These are phyloP conservation scores for Populus simonii DNA, from an alignment of 345 rosid species.

Conservation along the genomic window DNA sequence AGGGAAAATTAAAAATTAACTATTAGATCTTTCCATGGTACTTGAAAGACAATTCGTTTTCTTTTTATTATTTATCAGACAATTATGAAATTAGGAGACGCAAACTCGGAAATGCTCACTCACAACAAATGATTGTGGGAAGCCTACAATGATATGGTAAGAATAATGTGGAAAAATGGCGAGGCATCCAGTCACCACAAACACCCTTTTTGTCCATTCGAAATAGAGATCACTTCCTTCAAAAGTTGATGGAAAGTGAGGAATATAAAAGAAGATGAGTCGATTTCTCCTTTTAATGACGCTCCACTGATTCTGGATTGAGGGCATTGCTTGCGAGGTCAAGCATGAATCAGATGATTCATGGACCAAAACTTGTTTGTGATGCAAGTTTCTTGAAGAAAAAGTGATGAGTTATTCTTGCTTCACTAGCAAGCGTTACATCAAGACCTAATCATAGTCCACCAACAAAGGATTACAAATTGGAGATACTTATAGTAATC, in stretches of 20 bases:
- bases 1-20: background rate
- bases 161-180: background rate
- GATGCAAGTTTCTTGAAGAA: background rate
- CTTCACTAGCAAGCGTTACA: background rate
- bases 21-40: background rate
- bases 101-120: no score
- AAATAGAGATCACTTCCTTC: background rate
- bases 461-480: background rate
- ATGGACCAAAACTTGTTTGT: background rate
- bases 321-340: background rate
- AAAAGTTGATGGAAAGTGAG: background rate
- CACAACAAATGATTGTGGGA: background rate
- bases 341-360: background rate
- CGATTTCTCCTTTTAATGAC: background rate
- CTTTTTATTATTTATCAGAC: no score
- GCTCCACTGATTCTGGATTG: background rate
- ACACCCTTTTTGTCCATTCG: background rate
- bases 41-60: background rate
- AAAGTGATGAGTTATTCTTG: background rate
- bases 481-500: background rate
- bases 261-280: background rate
- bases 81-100: no score
- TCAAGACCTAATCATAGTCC: background rate
- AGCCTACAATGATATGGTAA: background rate
- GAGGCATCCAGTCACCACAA: conserved; percentile 12